phyloP scores from a whole-genome alignment of 192 early-diverging fungal genomes.

The Backusella macrospora region DNA sequence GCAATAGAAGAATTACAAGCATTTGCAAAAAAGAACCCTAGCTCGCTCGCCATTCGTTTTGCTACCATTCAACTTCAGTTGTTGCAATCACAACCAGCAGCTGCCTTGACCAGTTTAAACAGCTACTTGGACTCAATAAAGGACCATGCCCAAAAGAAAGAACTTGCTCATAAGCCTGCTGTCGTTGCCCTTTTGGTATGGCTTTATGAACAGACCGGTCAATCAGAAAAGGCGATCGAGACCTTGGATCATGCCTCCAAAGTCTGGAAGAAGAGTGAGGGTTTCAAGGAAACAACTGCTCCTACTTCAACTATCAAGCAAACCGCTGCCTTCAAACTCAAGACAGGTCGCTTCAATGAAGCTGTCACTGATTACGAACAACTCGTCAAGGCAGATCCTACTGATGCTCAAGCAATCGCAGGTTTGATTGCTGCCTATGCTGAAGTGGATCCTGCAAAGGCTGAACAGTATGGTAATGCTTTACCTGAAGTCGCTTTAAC shows the following conservation, averaged over 20 bases:
- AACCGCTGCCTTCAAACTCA: constrained; percentile 70
- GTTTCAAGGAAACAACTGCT: constrained; percentile 13
- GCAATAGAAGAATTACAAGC: constrained; percentile 59
- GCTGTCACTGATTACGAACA: constrained; percentile 72
- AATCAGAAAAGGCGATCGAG: constrained; percentile 59
- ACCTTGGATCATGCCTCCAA: constrained; percentile 57
- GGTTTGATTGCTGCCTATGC: constrained; percentile 69
- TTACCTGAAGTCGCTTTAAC: constrained; percentile 48
- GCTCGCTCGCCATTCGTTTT: constrained; percentile 60
- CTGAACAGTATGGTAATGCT: constrained; percentile 65
- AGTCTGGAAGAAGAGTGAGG: constrained; percentile 55
- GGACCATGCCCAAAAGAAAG: constrained; percentile 20
- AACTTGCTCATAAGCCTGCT: constrained; percentile 56
- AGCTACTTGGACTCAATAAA: constrained; percentile 43
- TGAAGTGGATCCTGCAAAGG: constrained; percentile 57
- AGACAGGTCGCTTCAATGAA: constrained; percentile 56
- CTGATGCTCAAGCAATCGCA: constrained; percentile 64
- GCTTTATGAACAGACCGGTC: constrained; percentile 69
- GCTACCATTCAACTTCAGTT: constrained; percentile 65
- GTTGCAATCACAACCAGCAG: constrained; percentile 47
- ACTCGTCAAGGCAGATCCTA: constrained; percentile 67
- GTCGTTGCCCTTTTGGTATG: constrained; percentile 72
- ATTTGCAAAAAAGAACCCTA: constrained; percentile 40
- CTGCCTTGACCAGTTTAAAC: constrained; percentile 53
- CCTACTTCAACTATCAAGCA: constrained; percentile 58